Evolutionary conservation across 805 yeast genomes (phyloP), one percentile per base, ranked within the genome.

Genomic region (Trichomonascus vanleenenianus): DNA sequence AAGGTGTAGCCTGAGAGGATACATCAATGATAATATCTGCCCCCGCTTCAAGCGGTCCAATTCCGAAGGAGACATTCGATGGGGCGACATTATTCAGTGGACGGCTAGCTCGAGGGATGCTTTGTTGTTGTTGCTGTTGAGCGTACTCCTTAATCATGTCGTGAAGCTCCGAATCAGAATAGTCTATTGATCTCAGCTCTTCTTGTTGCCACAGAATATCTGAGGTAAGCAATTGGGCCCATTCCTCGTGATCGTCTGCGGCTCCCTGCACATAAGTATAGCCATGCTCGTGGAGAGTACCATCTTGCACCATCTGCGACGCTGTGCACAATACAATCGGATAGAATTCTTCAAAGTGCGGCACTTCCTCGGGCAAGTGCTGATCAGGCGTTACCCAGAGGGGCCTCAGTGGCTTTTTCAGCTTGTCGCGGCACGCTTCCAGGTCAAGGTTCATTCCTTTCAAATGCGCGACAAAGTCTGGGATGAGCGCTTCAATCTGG

Each of bases 191-290:
- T 6, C 35, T 30, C 15, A 64, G 46, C 2, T 43, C 43, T 2
- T 55, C 57, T 9, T 54, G 57, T 2, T 57, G 43, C 94, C 95
- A 86, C 41, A 83, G 75, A 22, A 75, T 41, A 0, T 56, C 54
- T 0, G 89, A 78, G 1, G 70, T 72, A 27, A 86, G 60, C 0
- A 71, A 65, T 3, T 73, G 67, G 0, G 82, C 74, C 97, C 96
- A 88, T 9, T 81, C 66, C 56, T 88, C 97, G 59, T 88, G 95
- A 56, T 89, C 96, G 61, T 88, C 97, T 0, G 93, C 96, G 0
- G 96, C 93, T 1, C 97, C 97, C 62, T 87, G 96, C 1, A 87
- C 84, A 57, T 88, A 88, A 0, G 72, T 63, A 52, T 65, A 81
- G 0, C 79, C 81, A 7, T 60, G 48, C 40, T 71, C 54, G 40